A percentile compares a stretch with the other conserved stretches of the same genome.
phyloP scores from a whole-genome alignment of 768 basidiomycete species.

The Sutorius australiensis region DNA sequence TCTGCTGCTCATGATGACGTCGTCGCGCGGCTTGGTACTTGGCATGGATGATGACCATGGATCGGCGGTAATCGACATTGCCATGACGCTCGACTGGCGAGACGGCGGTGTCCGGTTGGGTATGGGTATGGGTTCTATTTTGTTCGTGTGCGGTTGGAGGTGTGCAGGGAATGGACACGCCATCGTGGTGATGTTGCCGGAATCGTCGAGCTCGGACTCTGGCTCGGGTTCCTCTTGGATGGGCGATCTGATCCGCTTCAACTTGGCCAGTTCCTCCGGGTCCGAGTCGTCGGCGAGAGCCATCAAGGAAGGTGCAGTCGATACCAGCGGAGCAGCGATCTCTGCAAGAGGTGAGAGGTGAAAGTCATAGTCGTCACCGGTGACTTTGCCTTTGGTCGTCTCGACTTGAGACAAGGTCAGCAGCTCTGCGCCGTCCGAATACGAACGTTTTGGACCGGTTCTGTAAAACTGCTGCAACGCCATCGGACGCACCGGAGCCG shows the following conservation, averaged over 20 bases:
- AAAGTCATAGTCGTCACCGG: constrained; percentile 27
- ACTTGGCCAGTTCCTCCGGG: constrained; percentile 24
- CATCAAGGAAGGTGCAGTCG: constrained; percentile 27
- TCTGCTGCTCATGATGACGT: constrained; percentile 27
- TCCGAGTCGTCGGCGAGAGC: constrained; percentile 31
- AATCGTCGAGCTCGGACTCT: constrained; percentile 27
- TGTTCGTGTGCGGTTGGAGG: constrained; percentile 22
- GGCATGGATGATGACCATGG: constrained; percentile 22
- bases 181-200: not conserved
- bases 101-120: constrained; percentile 27
- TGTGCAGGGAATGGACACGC: constrained; percentile 26
- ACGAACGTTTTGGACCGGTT: constrained; percentile 20
- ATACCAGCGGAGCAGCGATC: constrained; percentile 22
- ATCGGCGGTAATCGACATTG: constrained; percentile 28
- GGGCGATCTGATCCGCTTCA: constrained; percentile 16
- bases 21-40: constrained; percentile 27
- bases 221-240: constrained; percentile 22
- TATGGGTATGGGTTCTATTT: constrained; percentile 28
- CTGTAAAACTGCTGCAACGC: constrained; percentile 24
- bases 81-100: constrained; percentile 24
- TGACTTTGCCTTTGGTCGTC: constrained; percentile 20
- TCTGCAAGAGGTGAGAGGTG: constrained; percentile 32
- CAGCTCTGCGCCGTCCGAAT: constrained; percentile 14
- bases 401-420: constrained; percentile 9
- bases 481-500: constrained; percentile 11